Evolutionary conservation across 1,284 basidiomycete species (phyloP).

Genomic region (Ustilago cynodontis): DNA sequence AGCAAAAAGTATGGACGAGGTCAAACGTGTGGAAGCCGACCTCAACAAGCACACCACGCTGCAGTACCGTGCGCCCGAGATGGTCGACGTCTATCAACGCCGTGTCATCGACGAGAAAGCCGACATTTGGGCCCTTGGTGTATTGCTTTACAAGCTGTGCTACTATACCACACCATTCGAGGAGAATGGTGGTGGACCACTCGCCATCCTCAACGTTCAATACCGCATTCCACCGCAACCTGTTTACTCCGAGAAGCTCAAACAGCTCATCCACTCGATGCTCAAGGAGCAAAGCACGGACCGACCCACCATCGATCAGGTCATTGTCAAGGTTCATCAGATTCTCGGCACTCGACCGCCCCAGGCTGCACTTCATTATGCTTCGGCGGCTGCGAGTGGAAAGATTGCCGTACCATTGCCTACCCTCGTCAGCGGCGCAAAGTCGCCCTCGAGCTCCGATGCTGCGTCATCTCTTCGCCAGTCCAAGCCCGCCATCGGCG

Average conservation of each 20-base stretch:
- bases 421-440: slow-evolving; percentile 26
- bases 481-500: slow-evolving; percentile 14
- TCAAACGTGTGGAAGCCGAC: slow-evolving; percentile 88
- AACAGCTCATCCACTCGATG: slow-evolving; percentile 78
- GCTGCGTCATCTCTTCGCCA: background rate
- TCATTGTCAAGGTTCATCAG: slow-evolving; percentile 56
- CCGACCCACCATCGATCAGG: slow-evolving; percentile 60
- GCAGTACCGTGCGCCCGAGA: slow-evolving; percentile 95
- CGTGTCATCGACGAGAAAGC: slow-evolving; percentile 90
- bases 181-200: slow-evolving; percentile 81
- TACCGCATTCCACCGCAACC: slow-evolving; percentile 81
- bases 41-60: slow-evolving; percentile 94
- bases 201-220: slow-evolving; percentile 96
- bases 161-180: slow-evolving; percentile 97
- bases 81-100: slow-evolving; percentile 90
- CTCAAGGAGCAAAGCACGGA: slow-evolving; percentile 61
- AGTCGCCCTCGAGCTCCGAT: background rate
- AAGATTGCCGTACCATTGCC: slow-evolving; percentile 48
- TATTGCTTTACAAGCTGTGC: slow-evolving; percentile 84
- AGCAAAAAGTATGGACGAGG: slow-evolving; percentile 69
- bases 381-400: slow-evolving; percentile 37
- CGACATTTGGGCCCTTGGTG: slow-evolving; percentile 83
- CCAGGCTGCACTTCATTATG: slow-evolving; percentile 50
- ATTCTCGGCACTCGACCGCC: slow-evolving; percentile 58
- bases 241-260: slow-evolving; percentile 87